Base-by-base conservation (phyloP, 768 basidiomycete genomes). In the Kwoniella mangroviensis region DNA sequence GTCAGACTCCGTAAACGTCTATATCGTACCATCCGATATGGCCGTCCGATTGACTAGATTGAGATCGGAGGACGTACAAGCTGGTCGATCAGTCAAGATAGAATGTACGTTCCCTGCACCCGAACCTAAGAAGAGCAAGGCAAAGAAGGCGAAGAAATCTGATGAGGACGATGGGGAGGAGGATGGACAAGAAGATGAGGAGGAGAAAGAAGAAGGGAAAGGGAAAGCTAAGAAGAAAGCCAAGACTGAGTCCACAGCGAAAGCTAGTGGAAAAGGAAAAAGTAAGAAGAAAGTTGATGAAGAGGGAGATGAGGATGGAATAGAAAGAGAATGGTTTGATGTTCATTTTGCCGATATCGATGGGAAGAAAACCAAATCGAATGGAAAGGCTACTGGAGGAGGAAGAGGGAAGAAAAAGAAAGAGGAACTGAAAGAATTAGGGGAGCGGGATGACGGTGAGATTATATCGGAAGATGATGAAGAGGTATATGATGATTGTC, bases 1-100 rank as follows among this genome's bases (percentile, higher is more conserved):
- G 13, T 6, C 52, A 81, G 79, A 79, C 57, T 26, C 74, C 4
- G 76, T 79, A 24, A 81, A 80, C 41, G 79, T 80, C 12, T 83
- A 83, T 67, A 57, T 81, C 9, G 43, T 67, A 4, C 67, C 74
- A 3, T 71, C 74, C 1, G 51, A 56, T 17, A 69, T 66, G 17
- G 75, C 81, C 19, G 24, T 79, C 1, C 73, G 82, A 17, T 68
- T 82, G 28, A 70, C 78, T 7, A 69, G 82, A 22, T 64, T 82
- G 54, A 49, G 71, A 2, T 34, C 54, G 15, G 69, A 67, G 3
- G 65, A 77, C 19, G 63, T 81, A 3, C 67, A 78, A 61, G 55
- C 49, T 11, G 75, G 77, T 11, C 19, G 24, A 58, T 58, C 59
- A 1, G 22, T 59, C 22, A 68, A 61, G 53, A 63, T 80, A 17